These are phyloP conservation scores for Fomitopsis pinicola DNA, from an alignment of 1,284 basidiomycete genomes.

Conservation along the genomic window DNA sequence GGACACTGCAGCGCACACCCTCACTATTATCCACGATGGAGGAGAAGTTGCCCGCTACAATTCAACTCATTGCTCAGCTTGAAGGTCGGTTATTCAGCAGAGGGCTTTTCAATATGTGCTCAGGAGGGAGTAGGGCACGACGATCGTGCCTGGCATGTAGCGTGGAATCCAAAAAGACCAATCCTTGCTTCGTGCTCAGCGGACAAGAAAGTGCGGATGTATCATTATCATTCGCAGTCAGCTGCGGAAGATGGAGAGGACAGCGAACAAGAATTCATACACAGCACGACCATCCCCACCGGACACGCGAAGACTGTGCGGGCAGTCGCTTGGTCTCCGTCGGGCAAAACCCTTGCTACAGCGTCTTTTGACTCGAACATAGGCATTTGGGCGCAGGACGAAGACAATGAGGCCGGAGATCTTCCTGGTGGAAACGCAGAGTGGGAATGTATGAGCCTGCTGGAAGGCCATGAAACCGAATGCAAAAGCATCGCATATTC, in stretches of 20 bases:
- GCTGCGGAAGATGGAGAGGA: slow-evolving; percentile 19
- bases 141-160: slow-evolving; percentile 84
- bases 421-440: slow-evolving; percentile 39
- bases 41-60: neutral
- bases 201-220: slow-evolving; percentile 89
- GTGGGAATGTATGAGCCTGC: slow-evolving; percentile 84
- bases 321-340: slow-evolving; percentile 85
- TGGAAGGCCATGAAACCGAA: slow-evolving; percentile 98
- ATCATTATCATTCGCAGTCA: slow-evolving; percentile 51
- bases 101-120: neutral
- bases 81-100: slow-evolving; percentile 1
- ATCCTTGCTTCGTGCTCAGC: slow-evolving; percentile 91
- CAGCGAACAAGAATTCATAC: slow-evolving; percentile 40
- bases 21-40: neutral
- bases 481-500: slow-evolving; percentile 95
- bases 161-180: slow-evolving; percentile 87
- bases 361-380: slow-evolving; percentile 95
- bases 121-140: slow-evolving; percentile 57
- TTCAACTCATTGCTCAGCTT: slow-evolving; percentile 6
- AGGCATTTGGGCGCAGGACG: slow-evolving; percentile 83
- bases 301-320: slow-evolving; percentile 93
- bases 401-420: slow-evolving; percentile 39
- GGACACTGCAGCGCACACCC: neutral
- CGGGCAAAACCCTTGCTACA: slow-evolving; percentile 86
- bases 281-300: slow-evolving; percentile 66